Percentiles rank a stretch among this genome's conserved stretches.
Evolutionary conservation across 192 early-diverging fungal species (phyloP).

Genomic region (Backusella morwellensis): DNA sequence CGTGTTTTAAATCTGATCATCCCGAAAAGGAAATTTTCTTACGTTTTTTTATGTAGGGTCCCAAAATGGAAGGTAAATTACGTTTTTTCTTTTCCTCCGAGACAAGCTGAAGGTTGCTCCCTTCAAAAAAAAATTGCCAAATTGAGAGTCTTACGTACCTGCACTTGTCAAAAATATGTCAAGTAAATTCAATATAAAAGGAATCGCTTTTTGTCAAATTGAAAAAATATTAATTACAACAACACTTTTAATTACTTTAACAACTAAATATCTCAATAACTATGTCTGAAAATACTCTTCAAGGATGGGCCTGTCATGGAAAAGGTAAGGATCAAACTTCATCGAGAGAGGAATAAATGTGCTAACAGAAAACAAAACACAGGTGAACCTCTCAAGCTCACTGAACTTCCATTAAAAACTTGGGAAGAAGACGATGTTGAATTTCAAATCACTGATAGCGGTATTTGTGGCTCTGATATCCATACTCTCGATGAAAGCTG

Average conservation of each 20-base stretch:
- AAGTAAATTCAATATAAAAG: neutral
- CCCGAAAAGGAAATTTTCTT: neutral
- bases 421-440: conserved; percentile 40
- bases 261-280: neutral
- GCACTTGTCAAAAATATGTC: neutral
- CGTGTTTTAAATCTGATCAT: neutral
- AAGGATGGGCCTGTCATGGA: conserved; percentile 21
- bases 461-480: conserved; percentile 77
- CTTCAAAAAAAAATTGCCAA: neutral
- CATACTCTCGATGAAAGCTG: conserved; percentile 45
- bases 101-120: no score
- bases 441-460: conserved; percentile 56
- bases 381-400: neutral
- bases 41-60: neutral
- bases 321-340: conserved; percentile 11
- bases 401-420: neutral
- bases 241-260: neutral
- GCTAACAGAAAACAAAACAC: neutral
- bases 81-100: neutral
- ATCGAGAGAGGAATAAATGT: neutral
- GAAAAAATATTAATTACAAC: neutral
- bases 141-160: neutral
- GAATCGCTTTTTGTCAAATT: neutral
- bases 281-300: conserved; percentile 22
- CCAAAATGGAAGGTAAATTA: neutral